A percentile compares a stretch with the other conserved stretches of the same genome.
phyloP scores from a whole-genome alignment of 371 early-diverging fungal species.

The Mucor piriformis region DNA sequence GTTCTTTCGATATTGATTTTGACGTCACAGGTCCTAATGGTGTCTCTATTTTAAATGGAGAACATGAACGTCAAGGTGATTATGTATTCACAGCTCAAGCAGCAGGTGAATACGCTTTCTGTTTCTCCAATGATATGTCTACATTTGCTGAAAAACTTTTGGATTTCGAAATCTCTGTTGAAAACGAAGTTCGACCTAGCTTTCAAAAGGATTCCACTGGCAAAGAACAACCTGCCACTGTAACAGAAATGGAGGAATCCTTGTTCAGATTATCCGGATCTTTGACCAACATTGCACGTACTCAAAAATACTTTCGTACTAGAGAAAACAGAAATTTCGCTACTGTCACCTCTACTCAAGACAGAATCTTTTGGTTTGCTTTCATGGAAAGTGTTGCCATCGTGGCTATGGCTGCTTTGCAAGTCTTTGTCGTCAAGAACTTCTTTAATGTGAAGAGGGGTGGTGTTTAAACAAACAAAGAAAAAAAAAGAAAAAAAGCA shows the following conservation, averaged over 20 bases:
- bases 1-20: constrained; percentile 90
- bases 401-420: constrained; percentile 76
- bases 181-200: constrained; percentile 69
- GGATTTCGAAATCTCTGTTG: constrained; percentile 88
- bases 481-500: too few species aligned
- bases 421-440: constrained; percentile 81
- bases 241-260: constrained; percentile 73
- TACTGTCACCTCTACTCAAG: constrained; percentile 81
- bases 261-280: constrained; percentile 57
- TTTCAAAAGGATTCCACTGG: constrained; percentile 22
- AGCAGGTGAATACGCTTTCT: constrained; percentile 89
- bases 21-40: constrained; percentile 73
- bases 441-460: constrained; percentile 72
- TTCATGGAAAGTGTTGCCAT: constrained; percentile 73
- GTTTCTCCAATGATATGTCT: constrained; percentile 90
- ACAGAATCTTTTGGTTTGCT: constrained; percentile 89
- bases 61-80: constrained; percentile 89
- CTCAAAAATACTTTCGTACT: constrained; percentile 83
- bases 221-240: constrained; percentile 40
- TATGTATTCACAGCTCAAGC: constrained; percentile 81
- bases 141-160: constrained; percentile 88
- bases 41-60: constrained; percentile 66
- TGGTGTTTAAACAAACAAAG: constrained; percentile 42
- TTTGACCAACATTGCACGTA: constrained; percentile 65
- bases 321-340: constrained; percentile 86